Percentiles rank a stretch among this genome's conserved stretches.
phyloP scores from a whole-genome alignment of 768 basidiomycete genomes.

The Termitomyces sp. region DNA sequence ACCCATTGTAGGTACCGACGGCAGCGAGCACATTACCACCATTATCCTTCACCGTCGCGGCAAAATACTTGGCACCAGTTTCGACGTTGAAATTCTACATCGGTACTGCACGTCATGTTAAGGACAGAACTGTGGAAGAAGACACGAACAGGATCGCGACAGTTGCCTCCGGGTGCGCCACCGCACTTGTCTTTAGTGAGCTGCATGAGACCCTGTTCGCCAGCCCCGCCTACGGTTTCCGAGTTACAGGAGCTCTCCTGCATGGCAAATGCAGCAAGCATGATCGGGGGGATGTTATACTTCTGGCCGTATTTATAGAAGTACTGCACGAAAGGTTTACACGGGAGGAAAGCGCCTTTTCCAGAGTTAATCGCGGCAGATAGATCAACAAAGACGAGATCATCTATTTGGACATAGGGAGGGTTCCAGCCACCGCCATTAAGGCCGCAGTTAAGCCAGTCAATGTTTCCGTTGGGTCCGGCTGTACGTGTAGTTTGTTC shows the following conservation, averaged over 20 bases:
- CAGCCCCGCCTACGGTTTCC: conserved; percentile 59
- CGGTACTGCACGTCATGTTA: neutral
- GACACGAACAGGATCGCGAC: conserved; percentile 37
- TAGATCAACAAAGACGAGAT: conserved; percentile 45
- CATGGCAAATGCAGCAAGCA: conserved; percentile 85
- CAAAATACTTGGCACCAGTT: conserved; percentile 60
- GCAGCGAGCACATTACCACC: conserved; percentile 49
- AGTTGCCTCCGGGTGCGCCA: conserved; percentile 44
- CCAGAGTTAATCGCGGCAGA: conserved; percentile 40
- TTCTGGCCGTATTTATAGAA: conserved; percentile 57
- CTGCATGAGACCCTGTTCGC: conserved; percentile 88
- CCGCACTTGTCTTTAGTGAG: conserved; percentile 74
- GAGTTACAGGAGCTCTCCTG: conserved; percentile 77
- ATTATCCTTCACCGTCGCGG: conserved; percentile 39
- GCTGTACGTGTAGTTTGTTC: conserved; percentile 40
- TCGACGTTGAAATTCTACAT: conserved; percentile 67
- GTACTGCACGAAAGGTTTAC: conserved; percentile 39
- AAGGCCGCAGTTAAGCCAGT: conserved; percentile 79
- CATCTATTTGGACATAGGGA: conserved; percentile 47
- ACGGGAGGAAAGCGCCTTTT: conserved; percentile 54
- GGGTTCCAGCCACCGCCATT: conserved; percentile 64
- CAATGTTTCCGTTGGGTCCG: conserved; percentile 69
- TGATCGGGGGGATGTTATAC: conserved; percentile 57
- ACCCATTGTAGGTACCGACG: conserved; percentile 77
- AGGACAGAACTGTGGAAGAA: neutral